phyloP scores from a whole-genome alignment of 371 early-diverging fungal genomes.

The Apophysomyces trapeziformis region DNA sequence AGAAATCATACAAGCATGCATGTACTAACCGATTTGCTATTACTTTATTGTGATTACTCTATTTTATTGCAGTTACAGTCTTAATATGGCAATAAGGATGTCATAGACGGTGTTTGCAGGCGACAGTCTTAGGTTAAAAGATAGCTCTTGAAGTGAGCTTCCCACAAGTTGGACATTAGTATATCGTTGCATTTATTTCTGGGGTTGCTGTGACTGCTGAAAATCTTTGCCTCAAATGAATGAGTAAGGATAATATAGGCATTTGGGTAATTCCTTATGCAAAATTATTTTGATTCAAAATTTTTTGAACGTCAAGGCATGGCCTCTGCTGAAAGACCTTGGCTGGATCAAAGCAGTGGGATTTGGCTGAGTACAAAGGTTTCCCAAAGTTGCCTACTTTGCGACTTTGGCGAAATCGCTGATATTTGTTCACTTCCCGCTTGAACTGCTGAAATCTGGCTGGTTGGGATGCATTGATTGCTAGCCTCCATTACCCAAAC shows the following conservation, averaged over 20 bases:
- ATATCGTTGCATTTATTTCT: background rate
- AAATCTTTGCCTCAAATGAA: slow-evolving; percentile 51
- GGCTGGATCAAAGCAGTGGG: slow-evolving; percentile 24
- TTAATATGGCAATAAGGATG: too few relatives aligned
- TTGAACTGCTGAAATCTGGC: slow-evolving; percentile 11
- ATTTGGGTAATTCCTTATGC: slow-evolving; percentile 50
- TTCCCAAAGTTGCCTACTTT: background rate
- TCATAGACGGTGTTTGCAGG: too few relatives aligned
- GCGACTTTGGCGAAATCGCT: background rate
- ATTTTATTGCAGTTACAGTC: too few relatives aligned
- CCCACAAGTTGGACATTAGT: background rate
- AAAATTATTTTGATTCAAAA: slow-evolving; percentile 29
- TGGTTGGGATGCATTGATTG: slow-evolving; percentile 38
- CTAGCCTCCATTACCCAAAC: slow-evolving; percentile 33
- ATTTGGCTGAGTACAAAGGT: background rate
- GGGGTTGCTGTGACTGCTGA: background rate
- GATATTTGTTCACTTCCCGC: too few relatives aligned
- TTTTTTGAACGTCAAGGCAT: slow-evolving; percentile 46
- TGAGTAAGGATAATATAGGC: slow-evolving; percentile 61
- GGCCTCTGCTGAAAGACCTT: slow-evolving; percentile 37
- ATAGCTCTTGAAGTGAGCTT: too few relatives aligned
- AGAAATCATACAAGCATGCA: too few relatives aligned
- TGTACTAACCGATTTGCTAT: too few relatives aligned
- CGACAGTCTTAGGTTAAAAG: too few relatives aligned
- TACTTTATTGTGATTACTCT: too few relatives aligned